Evolutionary conservation across 305 asterid species (phyloP).

Genomic region (Solanum chacoense): DNA sequence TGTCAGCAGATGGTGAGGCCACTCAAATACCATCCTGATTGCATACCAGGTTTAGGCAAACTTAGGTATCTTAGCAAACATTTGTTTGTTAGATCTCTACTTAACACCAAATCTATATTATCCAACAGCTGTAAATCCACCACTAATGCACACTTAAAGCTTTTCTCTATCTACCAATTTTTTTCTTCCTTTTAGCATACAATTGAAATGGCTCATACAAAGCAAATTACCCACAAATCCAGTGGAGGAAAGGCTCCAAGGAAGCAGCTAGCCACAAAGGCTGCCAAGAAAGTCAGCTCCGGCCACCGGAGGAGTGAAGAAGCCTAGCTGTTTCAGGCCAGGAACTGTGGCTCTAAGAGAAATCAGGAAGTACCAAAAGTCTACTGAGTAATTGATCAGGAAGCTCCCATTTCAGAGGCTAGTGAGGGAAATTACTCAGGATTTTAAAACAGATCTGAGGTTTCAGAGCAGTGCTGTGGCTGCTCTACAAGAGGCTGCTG

Average conservation of each 20-base stretch:
- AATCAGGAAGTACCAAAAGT: slow-evolving; percentile 53
- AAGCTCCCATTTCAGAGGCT: slow-evolving; percentile 58
- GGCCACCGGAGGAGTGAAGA: slow-evolving; percentile 12
- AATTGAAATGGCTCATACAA: background rate
- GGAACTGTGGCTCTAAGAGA: slow-evolving; percentile 54
- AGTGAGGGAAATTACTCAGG: slow-evolving; percentile 55
- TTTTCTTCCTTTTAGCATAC: background rate
- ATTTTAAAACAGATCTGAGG: slow-evolving; percentile 58
- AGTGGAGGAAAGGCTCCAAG: slow-evolving; percentile 1
- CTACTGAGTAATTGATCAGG: slow-evolving; percentile 51
- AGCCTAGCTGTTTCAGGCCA: slow-evolving; percentile 42
- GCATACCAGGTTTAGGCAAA: background rate
- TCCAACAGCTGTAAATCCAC: background rate
- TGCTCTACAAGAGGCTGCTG: slow-evolving; percentile 64
- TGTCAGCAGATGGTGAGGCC: background rate
- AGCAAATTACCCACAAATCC: background rate
- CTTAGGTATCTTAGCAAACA: background rate
- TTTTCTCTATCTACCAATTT: background rate
- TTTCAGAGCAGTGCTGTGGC: slow-evolving; percentile 68
- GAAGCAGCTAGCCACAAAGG: background rate
- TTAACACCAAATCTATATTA: background rate
- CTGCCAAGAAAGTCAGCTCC: background rate
- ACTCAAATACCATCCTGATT: background rate
- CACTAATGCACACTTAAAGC: background rate
- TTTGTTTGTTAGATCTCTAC: background rate